Evolutionary conservation across 108 stramenopile species (phyloP).

Genomic region (Nitzschia sp.): DNA sequence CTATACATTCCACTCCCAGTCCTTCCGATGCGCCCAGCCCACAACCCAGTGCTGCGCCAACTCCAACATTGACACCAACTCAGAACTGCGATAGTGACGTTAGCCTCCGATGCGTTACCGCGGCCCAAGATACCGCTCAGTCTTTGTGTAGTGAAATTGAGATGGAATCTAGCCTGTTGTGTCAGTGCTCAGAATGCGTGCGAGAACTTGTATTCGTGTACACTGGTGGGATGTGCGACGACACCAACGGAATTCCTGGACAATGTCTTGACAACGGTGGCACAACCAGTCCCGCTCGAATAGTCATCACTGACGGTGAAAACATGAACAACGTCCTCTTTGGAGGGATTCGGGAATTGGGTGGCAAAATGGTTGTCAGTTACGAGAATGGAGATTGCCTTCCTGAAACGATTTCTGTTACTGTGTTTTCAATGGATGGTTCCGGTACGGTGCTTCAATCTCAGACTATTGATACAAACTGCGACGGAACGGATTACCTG

Average conservation of each 20-base stretch:
- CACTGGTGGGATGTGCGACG: conserved; percentile 10
- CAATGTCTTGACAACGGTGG: background rate
- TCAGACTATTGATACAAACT: conserved; percentile 18
- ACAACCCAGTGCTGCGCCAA: background rate
- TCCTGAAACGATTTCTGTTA: conserved; percentile 7
- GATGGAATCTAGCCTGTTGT: conserved; percentile 11
- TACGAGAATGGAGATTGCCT: conserved; percentile 13
- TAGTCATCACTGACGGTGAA: background rate
- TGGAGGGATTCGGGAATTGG: background rate
- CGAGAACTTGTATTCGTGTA: conserved; percentile 25
- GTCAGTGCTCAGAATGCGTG: conserved; percentile 20
- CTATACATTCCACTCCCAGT: too few relatives aligned
- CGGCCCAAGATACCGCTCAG: background rate
- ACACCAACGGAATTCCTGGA: background rate
- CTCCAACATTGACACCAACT: background rate
- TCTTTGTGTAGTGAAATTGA: conserved; percentile 20
- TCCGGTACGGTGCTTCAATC: background rate
- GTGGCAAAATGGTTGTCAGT: background rate
- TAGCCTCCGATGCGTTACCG: background rate
- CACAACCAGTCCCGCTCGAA: background rate
- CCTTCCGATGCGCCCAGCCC: too few relatives aligned
- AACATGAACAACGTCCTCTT: background rate
- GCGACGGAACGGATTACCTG: conserved; percentile 16
- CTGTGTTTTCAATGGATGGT: conserved; percentile 11
- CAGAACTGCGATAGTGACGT: background rate